Conservation (phyloP, 2,329 filamentous ascomycete genomes). For the Eurotiales sp. region DNA sequence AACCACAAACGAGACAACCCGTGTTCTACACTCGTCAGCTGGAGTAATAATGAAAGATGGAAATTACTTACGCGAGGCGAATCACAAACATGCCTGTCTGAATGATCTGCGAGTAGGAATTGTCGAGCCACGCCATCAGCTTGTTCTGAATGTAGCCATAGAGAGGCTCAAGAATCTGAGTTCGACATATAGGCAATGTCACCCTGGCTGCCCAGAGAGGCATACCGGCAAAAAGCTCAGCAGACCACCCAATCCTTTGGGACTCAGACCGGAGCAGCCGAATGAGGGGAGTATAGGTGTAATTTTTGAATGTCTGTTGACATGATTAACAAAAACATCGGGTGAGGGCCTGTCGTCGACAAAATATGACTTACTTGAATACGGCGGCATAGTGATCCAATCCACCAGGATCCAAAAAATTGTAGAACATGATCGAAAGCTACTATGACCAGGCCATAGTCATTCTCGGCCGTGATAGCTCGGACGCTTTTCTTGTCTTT, state of each 20-base stretch:
- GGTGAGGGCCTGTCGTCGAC: too few relatives aligned
- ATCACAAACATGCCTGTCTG: conserved; percentile 2
- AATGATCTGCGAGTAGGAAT: conserved; percentile 19
- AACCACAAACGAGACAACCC: conserved; percentile 32
- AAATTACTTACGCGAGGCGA: conserved; percentile 8
- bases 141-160: conserved; percentile 27
- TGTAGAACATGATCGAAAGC: conserved; percentile 39
- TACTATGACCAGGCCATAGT: conserved; percentile 40
- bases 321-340: too few relatives aligned
- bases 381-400: conserved; percentile 33
- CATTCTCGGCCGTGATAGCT: conserved; percentile 39
- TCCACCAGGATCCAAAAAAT: conserved; percentile 42
- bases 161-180: conserved; percentile 33
- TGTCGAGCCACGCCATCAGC: not conserved
- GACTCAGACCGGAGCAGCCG: conserved; percentile 36
- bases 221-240: conserved; percentile 41
- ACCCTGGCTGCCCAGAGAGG: conserved; percentile 37
- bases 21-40: conserved; percentile 26
- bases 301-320: conserved; percentile 36
- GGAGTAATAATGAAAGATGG: not conserved
- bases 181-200: conserved; percentile 35
- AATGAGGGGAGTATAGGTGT: conserved; percentile 33
- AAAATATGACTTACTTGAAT: conserved; percentile 40
- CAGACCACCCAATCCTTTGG: conserved; percentile 28
- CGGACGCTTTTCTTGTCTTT: conserved; percentile 38